Base-by-base conservation (phyloP, 495 filamentous ascomycete genomes). In the Jackrogersella minutella region DNA sequence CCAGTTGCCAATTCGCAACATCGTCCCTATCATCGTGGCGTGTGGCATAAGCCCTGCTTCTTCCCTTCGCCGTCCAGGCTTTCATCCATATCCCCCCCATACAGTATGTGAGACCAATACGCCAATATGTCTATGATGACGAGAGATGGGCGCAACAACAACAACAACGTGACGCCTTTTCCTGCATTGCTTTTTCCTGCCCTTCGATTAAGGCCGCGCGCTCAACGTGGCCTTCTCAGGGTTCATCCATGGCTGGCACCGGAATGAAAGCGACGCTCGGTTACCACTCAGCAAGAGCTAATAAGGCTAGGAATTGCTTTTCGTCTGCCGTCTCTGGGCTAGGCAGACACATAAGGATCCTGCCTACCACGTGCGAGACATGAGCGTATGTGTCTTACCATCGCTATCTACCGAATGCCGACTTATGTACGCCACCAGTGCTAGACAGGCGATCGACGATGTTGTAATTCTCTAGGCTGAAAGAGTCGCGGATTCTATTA, bases 51-150 rank as follows among this genome's bases (percentile, higher is more conserved):
- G 43, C 51, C 66, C 44, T 57, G 51, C 66, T 22, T 47, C 44
- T 14, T 52, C 56, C 24, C 41, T 49, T 58, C 50, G 40, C 41
- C 56, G 53, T 41, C 36, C 43, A 41, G 26, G 24, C 24, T 31
- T 52, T 39, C 41, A 54, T 51, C 24, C 46, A 51, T 28, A 11
- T 21, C 16, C 30, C 47, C 58, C 21, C 37, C n/a, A n/a, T n/a
- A n/a, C n/a, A n/a, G n/a, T 47, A 58, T 56, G 60, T 64, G 60
- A 68, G 65, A 69, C 66, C 51, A 59, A 59, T 68, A 58, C 54
- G 65, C 66, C 51, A 59, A 59, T 68, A 58, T 58, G 65, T 68
- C 58, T 63, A 17, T 47, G 54, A 63, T 58, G 64, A 68, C 41
- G 59, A 46, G 56, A 64, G 61, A 64, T 37, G 31, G 30, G 50